Evolutionary conservation across 2,329 filamentous ascomycete species (phyloP).

Genomic region (Aphanocladium album): DNA sequence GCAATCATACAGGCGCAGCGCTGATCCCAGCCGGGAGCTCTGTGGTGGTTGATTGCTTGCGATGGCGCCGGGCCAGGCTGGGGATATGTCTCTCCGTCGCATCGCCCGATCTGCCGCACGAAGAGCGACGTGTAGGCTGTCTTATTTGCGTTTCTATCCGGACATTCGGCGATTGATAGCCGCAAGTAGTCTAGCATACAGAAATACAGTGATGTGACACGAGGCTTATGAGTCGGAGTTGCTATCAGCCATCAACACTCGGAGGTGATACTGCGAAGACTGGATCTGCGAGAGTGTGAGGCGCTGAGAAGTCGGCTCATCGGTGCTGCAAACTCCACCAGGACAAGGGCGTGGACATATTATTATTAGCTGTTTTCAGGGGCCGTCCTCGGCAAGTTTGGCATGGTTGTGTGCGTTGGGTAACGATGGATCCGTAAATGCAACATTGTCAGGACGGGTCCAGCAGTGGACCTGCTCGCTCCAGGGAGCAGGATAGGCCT

Average conservation of each 20-base stretch:
- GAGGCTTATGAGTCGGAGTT: not conserved
- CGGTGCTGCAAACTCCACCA: not conserved
- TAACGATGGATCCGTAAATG: not conserved
- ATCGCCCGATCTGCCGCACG: not conserved
- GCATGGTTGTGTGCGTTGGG: not conserved
- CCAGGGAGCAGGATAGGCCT: not conserved
- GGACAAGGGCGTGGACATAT: not conserved
- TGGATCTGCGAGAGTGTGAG: not conserved
- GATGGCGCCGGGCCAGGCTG: not conserved
- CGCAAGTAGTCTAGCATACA: too few relatives aligned
- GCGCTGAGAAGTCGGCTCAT: conserved; percentile 1
- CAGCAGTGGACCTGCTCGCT: not conserved
- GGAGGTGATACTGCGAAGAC: not conserved
- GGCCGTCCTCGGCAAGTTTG: not conserved
- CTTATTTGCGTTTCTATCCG: not conserved
- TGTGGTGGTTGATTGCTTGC: not conserved
- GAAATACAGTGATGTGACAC: not conserved
- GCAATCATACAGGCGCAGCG: not conserved
- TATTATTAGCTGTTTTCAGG: conserved; percentile 7
- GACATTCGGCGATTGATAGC: not conserved
- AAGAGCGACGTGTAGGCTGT: not conserved
- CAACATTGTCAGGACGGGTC: not conserved
- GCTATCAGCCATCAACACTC: not conserved
- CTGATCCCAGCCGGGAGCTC: not conserved
- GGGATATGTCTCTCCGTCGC: conserved; percentile 2